A percentile compares a stretch with the other conserved stretches of the same genome.
These are phyloP conservation scores for Phallus indusiatus DNA, from an alignment of 768 basidiomycete species.

Conservation along the genomic window DNA sequence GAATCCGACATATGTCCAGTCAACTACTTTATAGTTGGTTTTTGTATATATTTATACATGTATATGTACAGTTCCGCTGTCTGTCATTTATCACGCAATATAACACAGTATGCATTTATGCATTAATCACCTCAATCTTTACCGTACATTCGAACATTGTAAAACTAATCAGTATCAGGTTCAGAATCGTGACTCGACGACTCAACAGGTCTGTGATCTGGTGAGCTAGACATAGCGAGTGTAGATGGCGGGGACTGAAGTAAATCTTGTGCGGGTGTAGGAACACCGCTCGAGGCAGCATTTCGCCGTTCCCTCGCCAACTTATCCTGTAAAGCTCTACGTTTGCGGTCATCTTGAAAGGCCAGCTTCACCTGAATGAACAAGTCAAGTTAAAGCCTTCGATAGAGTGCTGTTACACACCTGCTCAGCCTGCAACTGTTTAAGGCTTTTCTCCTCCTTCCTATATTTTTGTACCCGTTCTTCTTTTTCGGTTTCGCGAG, in stretches of 20 bases:
- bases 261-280: neutral
- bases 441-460: conserved; percentile 51
- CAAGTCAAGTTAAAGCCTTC: neutral
- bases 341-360: conserved; percentile 69
- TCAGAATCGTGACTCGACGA: conserved; percentile 15
- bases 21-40: neutral
- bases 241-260: neutral
- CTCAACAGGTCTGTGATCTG: neutral
- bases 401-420: conserved; percentile 23
- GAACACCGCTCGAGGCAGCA: conserved; percentile 25
- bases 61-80: neutral
- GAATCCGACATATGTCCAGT: conserved; percentile 21
- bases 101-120: neutral
- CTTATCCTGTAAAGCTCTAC: conserved; percentile 43
- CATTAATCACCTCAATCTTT: neutral
- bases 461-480: conserved; percentile 38
- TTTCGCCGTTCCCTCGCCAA: conserved; percentile 45
- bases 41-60: neutral
- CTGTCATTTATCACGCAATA: neutral
- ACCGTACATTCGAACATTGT: neutral
- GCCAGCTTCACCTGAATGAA: conserved; percentile 60
- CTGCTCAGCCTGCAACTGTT: conserved; percentile 42
- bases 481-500: conserved; percentile 40
- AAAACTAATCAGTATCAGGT: neutral
- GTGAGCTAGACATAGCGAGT: neutral